phyloP scores from a whole-genome alignment of 805 yeast genomes.

The Metschnikowia proteae region DNA sequence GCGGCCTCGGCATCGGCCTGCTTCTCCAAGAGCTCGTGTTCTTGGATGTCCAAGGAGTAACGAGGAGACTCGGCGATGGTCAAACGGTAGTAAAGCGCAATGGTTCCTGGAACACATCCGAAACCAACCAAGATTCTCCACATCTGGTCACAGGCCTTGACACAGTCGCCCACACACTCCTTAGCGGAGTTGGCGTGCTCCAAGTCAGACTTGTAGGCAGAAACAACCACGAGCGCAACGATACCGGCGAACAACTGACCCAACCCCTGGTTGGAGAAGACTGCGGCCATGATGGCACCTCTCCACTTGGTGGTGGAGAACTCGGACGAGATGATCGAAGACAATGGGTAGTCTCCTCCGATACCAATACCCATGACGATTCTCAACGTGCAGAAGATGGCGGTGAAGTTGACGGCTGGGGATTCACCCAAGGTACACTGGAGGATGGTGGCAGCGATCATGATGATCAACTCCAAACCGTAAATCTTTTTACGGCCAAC shows the following conservation, averaged over 20 bases:
- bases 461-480: constrained; percentile 81
- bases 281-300: constrained; percentile 97
- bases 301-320: constrained; percentile 94
- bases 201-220: constrained; percentile 67
- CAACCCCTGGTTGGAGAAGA: constrained; percentile 95
- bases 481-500: constrained; percentile 85
- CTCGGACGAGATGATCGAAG: constrained; percentile 90
- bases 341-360: constrained; percentile 95
- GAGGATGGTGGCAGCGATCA: constrained; percentile 73
- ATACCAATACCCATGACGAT: constrained; percentile 92
- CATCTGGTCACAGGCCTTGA: constrained; percentile 82
- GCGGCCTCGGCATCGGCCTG: constrained; percentile 49
- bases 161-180: constrained; percentile 65
- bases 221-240: constrained; percentile 71
- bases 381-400: constrained; percentile 73
- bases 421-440: constrained; percentile 75
- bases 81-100: constrained; percentile 86
- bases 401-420: constrained; percentile 68
- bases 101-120: constrained; percentile 83
- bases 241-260: constrained; percentile 90
- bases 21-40: constrained; percentile 52
- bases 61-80: constrained; percentile 95
- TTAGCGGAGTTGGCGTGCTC: constrained; percentile 48
- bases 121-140: constrained; percentile 91
- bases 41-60: constrained; percentile 73